Base-by-base conservation (phyloP, 192 early-diverging fungal species). In the Gonapodya prolifera region DNA sequence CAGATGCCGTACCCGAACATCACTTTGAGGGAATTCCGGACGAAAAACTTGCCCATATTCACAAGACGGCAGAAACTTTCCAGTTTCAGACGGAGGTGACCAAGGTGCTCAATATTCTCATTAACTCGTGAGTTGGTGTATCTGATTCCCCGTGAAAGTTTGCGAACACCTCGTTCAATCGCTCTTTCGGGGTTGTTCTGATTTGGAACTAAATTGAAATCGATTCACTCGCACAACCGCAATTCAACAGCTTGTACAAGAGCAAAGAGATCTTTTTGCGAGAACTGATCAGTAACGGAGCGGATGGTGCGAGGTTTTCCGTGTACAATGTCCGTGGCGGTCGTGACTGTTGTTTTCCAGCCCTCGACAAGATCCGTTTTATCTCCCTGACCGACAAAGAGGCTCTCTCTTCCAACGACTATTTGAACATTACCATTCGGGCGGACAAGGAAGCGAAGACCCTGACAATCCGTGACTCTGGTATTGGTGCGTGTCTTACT, bases 401-500 rank as follows among this genome's bases (percentile, higher is more conserved):
- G 8, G 89, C 88, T 2, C 82, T 93, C 29, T 84, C 77, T n/a
- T 35, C 80, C 28, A 92, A 89, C 78, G 81, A 82, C 13, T 87
- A 91, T 75, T 88, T 99, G 61, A 94, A 92, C 70, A 94, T 99
- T 79, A 87, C 85, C 69, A 94, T 99, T 76, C 81, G 87, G 8
- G 84, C 93, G 30, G 89, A 98, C 84, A 83, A 86, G 77, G 90
- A 90, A 16, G 78, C 85, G 35, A 91, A 92, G 34, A 87, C 92
- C 17, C 83, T 99, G 61, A 90, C 90, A 1, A 96, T 99, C 75
- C 86, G 85, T 34, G 98, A 99, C 82, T 91, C 95, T 18, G 98
- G 98, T 79, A 89, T 99, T 70, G 98, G 98, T 69, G 98, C 98
- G 98, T 95, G 61, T 85, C 93, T 34, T 91, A 96, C 75, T 87